Base-by-base conservation (phyloP, 495 filamentous ascomycete genomes). In the Hypoxylon fuscum region DNA sequence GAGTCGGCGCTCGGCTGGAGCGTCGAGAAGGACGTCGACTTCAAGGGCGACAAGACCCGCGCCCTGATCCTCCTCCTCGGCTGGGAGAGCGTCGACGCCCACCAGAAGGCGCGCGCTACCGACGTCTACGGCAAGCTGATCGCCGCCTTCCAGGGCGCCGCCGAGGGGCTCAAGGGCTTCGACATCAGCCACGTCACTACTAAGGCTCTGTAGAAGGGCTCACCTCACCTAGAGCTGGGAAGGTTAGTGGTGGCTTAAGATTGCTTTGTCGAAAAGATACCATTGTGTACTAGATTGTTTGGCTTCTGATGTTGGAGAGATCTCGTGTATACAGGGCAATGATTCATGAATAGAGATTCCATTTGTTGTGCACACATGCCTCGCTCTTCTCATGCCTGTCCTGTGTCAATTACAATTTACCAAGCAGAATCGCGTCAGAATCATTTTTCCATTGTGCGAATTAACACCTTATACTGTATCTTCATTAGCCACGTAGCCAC, bases 11-110 rank as follows among this genome's bases (percentile, higher is more conserved):
- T 47, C 14, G 62, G 62, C 8, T 66, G 62, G 62, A 41, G 38
- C 2, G 45, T 48, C 1, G 62, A 66, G 56, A 46, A 32, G 44
- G 62, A 60, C 31, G 20, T 66, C 18, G 55, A 56, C 8, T 60
- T 27, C 25, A 47, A 56, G 40, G 62, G 62, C 12, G 51, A 60
- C 44, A 23, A 32, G 38, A 45, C 50, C 7, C 62, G 62, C 23
- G 62, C 34, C 22, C 40, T 60, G 14, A 41, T 56, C 11, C 11
- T 40, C 6, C n/a, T 66, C 2, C 1, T 52, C n/a, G 62, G 62
- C 8, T 66, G 62, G 62, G 45, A 66, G 49, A 66, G 55, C 56
- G 55, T 60, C 7, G 43, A 55, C 5, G 62, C 62, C 11, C 50
- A 65, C 25, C 8, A 34, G 15, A 44, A 43, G 12, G 62, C 45